Percentiles rank a stretch among this genome's conserved stretches.
Conservation (phyloP, 1,284 basidiomycete genomes). For the Trametes sp. region DNA sequence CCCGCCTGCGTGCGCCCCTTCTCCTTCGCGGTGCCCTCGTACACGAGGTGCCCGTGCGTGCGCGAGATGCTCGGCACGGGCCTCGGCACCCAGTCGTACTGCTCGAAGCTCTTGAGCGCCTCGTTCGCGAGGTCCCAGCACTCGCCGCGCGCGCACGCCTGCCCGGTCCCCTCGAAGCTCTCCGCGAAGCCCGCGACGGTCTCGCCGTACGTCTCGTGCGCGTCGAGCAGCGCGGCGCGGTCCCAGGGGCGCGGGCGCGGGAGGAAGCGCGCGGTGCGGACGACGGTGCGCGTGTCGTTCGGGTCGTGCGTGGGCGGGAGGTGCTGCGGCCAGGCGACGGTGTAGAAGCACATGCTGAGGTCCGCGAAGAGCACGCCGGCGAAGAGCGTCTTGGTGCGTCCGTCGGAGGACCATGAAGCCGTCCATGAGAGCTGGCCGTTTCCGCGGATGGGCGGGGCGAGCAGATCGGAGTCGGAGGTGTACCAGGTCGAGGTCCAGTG, state of each 20-base stretch:
- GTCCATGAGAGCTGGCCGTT: conserved; percentile 39
- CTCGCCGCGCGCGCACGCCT: conserved; percentile 59
- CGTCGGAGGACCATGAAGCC: conserved; percentile 41
- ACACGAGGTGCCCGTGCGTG: conserved; percentile 65
- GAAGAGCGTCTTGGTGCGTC: conserved; percentile 43
- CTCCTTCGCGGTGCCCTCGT: conserved; percentile 49
- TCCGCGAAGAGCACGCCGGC: conserved; percentile 55
- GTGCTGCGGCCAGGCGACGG: conserved; percentile 46
- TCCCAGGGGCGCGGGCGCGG: conserved; percentile 48
- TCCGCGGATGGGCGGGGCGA: conserved; percentile 48
- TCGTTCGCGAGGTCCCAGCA: conserved; percentile 68
- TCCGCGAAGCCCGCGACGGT: conserved; percentile 57
- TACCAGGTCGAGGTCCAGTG: conserved; percentile 55
- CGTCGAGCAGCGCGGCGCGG: conserved; percentile 46
- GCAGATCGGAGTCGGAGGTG: conserved; percentile 35
- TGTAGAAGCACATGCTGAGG: conserved; percentile 57
- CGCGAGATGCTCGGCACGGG: conserved; percentile 57
- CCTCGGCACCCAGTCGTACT: conserved; percentile 52
- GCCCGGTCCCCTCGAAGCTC: conserved; percentile 51
- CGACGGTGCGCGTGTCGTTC: conserved; percentile 41
- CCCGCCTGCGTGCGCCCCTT: conserved; percentile 47
- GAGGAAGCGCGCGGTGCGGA: conserved; percentile 49
- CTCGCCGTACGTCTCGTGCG: conserved; percentile 58
- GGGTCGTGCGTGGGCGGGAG: conserved; percentile 41
- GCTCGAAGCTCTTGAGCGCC: conserved; percentile 53